Conservation (phyloP, 495 filamentous ascomycete species). For the Usnea hakonensis region DNA sequence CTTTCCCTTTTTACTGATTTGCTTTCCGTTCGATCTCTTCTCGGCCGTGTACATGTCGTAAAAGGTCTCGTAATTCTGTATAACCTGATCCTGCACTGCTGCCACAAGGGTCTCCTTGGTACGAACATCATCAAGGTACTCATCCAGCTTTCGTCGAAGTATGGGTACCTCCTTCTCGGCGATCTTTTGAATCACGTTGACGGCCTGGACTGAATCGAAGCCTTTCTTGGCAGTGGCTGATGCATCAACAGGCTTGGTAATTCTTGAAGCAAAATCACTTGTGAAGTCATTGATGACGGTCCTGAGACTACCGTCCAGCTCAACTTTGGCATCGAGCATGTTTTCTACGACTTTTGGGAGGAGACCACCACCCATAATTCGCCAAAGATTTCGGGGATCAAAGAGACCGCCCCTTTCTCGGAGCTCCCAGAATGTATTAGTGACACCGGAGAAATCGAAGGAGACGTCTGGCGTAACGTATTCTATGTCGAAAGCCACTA, state of each 20-base stretch:
- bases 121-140: conserved; percentile 52
- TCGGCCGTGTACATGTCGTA: conserved; percentile 45
- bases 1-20: conserved; percentile 51
- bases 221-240: conserved; percentile 20
- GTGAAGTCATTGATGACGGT: conserved; percentile 77
- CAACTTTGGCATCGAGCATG: conserved; percentile 70
- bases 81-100: conserved; percentile 53
- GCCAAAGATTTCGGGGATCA: conserved; percentile 54
- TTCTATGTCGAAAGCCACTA: conserved; percentile 86
- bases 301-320: conserved; percentile 69
- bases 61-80: conserved; percentile 53
- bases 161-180: conserved; percentile 48
- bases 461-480: conserved; percentile 68
- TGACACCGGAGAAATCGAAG: conserved; percentile 72
- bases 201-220: conserved; percentile 30
- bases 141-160: conserved; percentile 45
- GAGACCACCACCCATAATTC: conserved; percentile 51
- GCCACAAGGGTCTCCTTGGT: conserved; percentile 56
- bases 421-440: conserved; percentile 69
- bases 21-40: conserved; percentile 36
- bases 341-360: conserved; percentile 56
- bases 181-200: conserved; percentile 28
- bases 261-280: conserved; percentile 46
- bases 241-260: conserved; percentile 34
- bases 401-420: conserved; percentile 62